Evolutionary conservation across 192 early-diverging fungal genomes (phyloP), one percentile per base, ranked within the genome.

Genomic region (Rhizophagus clarus): DNA sequence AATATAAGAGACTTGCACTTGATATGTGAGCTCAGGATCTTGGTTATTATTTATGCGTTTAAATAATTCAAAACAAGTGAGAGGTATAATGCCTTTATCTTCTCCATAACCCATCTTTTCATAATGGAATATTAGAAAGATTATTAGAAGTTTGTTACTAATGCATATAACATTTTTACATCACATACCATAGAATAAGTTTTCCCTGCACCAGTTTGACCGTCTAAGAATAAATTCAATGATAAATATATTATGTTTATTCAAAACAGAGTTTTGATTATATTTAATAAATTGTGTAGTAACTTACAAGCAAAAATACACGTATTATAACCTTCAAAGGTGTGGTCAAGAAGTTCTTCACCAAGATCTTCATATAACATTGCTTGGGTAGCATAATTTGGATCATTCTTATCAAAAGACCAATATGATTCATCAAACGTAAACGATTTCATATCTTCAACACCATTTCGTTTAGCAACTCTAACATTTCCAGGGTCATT

Each of bases 351-450:
- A 26, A 98, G 81, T 15, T 95, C 91, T 89, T 83, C 83, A 9
- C 94, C 95, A 28, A 96, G 87, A 49, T 93, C 91, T 40, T 89
- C 86, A 82, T 94, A 98, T 29, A 98, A 89, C 2, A 76, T 84
- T 76, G 90, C 80, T 77, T 97, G 96, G 72, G 90, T 88, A 61
- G 95, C 95, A 75, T 89, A 92, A 40, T 84, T 77, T 1, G 90
- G 81, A 62, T 90, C 89, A 42, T 51, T 85, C 32, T 89, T 87
- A 83, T 93, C 91, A 24, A 86, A 93, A 1, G 94, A 92, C 94
- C 95, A 95, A 85, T 94, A 97, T n/a, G 93, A 96, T 71, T 94
- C 87, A 84, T 97, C 96, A 83, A 95, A 97, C 6, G 91, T 94
- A 83, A 95, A 97, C 8, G 89, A 81, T 80, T 92, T 92, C 49